Evolutionary conservation across 2,329 filamentous ascomycete species (phyloP).

Genomic region (Ophiobolus disseminans): DNA sequence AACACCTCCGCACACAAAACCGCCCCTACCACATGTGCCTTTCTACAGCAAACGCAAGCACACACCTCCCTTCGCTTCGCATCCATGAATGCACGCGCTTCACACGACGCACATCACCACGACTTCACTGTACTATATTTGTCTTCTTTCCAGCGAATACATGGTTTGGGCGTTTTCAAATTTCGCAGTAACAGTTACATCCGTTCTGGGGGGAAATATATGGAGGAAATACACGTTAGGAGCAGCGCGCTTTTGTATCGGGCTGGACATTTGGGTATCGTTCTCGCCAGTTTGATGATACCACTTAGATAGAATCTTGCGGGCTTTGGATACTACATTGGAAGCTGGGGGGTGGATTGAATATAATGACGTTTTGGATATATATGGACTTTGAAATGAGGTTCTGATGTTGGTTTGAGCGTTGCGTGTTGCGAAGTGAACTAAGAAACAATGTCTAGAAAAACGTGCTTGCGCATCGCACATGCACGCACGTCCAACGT

Average conservation of each 20-base stretch:
- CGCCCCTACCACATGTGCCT: not conserved
- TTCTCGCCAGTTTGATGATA: constrained; percentile 1
- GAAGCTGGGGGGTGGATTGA: not conserved
- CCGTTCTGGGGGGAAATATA: not conserved
- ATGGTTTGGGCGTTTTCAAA: not conserved
- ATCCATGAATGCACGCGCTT: too few relatives aligned
- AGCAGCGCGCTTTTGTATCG: not conserved
- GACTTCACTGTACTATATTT: not conserved
- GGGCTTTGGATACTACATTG: not conserved
- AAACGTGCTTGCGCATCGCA: too few relatives aligned
- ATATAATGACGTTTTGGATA: not conserved
- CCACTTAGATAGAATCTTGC: constrained; percentile 1
- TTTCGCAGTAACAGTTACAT: not conserved
- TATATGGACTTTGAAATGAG: too few relatives aligned
- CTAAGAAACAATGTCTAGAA: too few relatives aligned
- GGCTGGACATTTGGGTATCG: not conserved
- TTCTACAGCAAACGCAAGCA: not conserved
- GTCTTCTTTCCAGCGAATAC: not conserved
- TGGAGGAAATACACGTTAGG: not conserved
- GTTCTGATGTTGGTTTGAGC: too few relatives aligned
- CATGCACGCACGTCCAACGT: too few relatives aligned
- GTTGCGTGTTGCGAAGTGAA: too few relatives aligned
- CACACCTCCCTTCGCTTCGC: too few relatives aligned
- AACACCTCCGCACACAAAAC: not conserved
- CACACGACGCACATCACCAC: too few relatives aligned